Evolutionary conservation across 2,329 filamentous ascomycete species (phyloP).

Genomic region (Hypoxylon sp.): DNA sequence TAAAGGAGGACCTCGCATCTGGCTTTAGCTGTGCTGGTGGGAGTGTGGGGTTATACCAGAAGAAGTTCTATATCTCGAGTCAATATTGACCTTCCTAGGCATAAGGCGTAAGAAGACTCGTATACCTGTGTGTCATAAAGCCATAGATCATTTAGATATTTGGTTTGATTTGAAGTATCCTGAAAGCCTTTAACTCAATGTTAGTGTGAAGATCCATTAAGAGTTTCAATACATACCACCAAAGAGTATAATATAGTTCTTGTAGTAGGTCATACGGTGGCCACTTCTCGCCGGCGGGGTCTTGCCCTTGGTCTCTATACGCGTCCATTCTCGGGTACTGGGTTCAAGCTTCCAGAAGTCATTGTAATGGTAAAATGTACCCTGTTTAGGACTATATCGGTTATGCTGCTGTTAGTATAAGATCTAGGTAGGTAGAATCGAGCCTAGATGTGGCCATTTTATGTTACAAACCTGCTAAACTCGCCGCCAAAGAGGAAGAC

Average conservation of each 20-base stretch:
- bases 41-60: constrained; percentile 83
- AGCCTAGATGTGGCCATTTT: neutral
- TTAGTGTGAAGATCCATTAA: constrained; percentile 29
- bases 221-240: constrained; percentile 64
- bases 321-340: constrained; percentile 86
- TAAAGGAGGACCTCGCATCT: constrained; percentile 91
- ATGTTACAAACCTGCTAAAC: constrained; percentile 76
- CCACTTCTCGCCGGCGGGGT: constrained; percentile 87
- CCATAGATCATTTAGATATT: constrained; percentile 94
- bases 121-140: constrained; percentile 81
- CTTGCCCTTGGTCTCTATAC: constrained; percentile 83
- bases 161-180: constrained; percentile 94
- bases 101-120: neutral
- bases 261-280: constrained; percentile 96
- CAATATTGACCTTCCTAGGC: constrained; percentile 16
- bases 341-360: constrained; percentile 97
- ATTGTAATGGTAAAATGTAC: constrained; percentile 99
- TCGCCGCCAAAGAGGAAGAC: constrained; percentile 96
- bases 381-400: constrained; percentile 79
- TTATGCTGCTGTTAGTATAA: constrained; percentile 20
- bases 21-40: constrained; percentile 87
- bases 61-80: constrained; percentile 70
- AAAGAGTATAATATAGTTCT: constrained; percentile 95
- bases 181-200: constrained; percentile 74
- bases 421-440: neutral